Conservation (phyloP, 176 grass and related monocot species). For the barley (Hordeum vulgare) region DNA sequence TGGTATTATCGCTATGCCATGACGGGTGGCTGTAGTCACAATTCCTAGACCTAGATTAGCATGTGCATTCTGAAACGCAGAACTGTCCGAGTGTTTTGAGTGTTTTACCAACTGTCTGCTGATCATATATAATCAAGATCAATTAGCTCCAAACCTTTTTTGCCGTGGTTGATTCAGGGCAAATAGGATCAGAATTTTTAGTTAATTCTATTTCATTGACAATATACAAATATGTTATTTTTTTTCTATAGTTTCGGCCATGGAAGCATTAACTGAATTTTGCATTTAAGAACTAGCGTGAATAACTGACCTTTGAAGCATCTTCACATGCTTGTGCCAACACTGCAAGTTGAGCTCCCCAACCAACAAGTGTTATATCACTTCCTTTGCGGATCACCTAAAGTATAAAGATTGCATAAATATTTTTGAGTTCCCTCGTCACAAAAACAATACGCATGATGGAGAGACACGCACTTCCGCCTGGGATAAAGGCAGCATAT, state of each 20-base stretch:
- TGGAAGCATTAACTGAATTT: not conserved
- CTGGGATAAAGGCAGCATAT: constrained; percentile 80
- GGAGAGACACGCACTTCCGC: constrained; percentile 58
- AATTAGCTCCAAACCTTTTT: not conserved
- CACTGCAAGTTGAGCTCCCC: constrained; percentile 89
- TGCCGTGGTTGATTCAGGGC: not conserved
- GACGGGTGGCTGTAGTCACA: not conserved
- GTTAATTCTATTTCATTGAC: not conserved
- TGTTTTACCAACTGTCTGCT: not conserved
- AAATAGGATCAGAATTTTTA: not conserved
- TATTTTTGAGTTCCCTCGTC: not conserved
- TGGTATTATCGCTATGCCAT: not conserved
- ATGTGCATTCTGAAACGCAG: not conserved
- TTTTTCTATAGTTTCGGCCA: not conserved
- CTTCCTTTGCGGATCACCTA: constrained; percentile 79
- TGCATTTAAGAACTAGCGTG: not conserved
- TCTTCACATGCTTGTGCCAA: constrained; percentile 83
- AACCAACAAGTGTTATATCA: constrained; percentile 88
- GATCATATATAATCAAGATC: not conserved
- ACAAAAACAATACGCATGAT: not conserved
- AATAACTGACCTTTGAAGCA: constrained; percentile 61
- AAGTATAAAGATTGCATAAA: not conserved
- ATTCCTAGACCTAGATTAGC: not conserved
- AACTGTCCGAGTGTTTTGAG: not conserved
- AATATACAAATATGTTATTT: not conserved